Evolutionary conservation across 2,329 filamentous ascomycete species (phyloP).

Genomic region (Colletotrichum cordylinicola): DNA sequence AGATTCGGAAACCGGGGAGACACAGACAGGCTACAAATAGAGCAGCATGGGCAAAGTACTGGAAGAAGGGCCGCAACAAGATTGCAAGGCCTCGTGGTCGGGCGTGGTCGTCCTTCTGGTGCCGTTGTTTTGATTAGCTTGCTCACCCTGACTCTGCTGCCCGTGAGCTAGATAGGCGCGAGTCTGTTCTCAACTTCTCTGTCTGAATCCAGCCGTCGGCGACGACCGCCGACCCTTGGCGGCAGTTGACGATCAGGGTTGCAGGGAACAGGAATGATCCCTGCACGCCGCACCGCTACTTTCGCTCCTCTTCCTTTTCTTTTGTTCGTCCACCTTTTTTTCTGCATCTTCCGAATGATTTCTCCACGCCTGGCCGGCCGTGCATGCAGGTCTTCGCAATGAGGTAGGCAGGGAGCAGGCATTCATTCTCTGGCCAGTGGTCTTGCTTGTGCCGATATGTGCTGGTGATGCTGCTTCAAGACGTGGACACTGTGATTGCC

Average conservation of each 20-base stretch:
- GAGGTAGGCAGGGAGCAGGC: not conserved
- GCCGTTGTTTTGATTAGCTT: slow-evolving; percentile 20
- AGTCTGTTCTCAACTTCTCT: slow-evolving; percentile 16
- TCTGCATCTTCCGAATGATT: slow-evolving; percentile 9
- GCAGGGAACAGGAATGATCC: slow-evolving; percentile 18
- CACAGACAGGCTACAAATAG: not conserved
- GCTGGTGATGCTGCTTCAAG: not conserved
- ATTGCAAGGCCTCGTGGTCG: slow-evolving; percentile 13
- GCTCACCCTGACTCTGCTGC: slow-evolving; percentile 1
- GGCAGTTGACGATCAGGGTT: slow-evolving; percentile 25
- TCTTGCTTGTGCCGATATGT: not conserved
- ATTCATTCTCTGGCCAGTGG: not conserved
- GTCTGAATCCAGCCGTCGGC: slow-evolving; percentile 6
- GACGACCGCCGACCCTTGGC: slow-evolving; percentile 21
- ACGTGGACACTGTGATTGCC: not conserved
- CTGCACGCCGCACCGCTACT: slow-evolving; percentile 21
- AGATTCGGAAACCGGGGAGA: not conserved
- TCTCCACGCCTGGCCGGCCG: slow-evolving; percentile 15
- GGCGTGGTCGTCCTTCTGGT: not conserved
- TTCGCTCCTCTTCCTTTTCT: slow-evolving; percentile 2
- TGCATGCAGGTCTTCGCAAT: slow-evolving; percentile 11
- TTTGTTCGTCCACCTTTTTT: slow-evolving; percentile 13
- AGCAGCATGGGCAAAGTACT: not conserved
- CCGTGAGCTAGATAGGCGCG: slow-evolving; percentile 7
- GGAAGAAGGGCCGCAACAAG: not conserved